These are phyloP conservation scores for Phytophthora tubulina DNA, from an alignment of 352 stramenopile genomes.

Conservation along the genomic window DNA sequence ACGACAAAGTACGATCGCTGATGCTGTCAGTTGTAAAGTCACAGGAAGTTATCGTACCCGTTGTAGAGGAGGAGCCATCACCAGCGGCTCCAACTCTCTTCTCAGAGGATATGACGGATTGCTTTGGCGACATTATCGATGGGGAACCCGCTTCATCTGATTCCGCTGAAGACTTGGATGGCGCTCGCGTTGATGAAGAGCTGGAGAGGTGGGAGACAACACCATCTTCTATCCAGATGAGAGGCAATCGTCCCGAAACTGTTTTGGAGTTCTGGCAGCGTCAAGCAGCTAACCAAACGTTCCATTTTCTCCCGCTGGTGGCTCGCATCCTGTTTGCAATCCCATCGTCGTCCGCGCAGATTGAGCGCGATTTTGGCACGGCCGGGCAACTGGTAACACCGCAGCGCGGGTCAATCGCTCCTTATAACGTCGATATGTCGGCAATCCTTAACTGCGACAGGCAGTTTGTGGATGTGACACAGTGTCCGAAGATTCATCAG, in stretches of 20 bases:
- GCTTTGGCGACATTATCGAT: background rate
- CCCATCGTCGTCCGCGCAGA: slow-evolving; percentile 16
- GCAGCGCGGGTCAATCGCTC: slow-evolving; percentile 2
- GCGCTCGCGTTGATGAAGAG: background rate
- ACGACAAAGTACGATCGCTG: background rate
- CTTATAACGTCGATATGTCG: slow-evolving; percentile 5
- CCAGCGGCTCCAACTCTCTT: background rate
- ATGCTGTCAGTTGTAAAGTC: slow-evolving; percentile 8
- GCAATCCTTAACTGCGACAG: slow-evolving; percentile 15
- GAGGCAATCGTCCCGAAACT: background rate
- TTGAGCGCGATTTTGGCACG: slow-evolving; percentile 17
- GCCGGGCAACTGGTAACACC: slow-evolving; percentile 2
- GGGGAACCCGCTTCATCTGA: background rate
- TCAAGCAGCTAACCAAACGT: background rate
- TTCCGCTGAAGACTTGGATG: background rate
- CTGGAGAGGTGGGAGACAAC: background rate
- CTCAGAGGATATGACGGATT: background rate
- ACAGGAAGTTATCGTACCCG: background rate
- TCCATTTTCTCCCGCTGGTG: slow-evolving; percentile 2
- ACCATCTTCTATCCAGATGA: background rate
- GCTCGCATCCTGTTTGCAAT: slow-evolving; percentile 9
- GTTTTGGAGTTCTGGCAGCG: background rate
- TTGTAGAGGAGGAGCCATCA: background rate
- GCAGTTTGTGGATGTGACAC: slow-evolving; percentile 11
- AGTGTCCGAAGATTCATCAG: slow-evolving; percentile 15